Conservation (phyloP, 1,139 yeast genomes). For the Candida sp. region DNA sequence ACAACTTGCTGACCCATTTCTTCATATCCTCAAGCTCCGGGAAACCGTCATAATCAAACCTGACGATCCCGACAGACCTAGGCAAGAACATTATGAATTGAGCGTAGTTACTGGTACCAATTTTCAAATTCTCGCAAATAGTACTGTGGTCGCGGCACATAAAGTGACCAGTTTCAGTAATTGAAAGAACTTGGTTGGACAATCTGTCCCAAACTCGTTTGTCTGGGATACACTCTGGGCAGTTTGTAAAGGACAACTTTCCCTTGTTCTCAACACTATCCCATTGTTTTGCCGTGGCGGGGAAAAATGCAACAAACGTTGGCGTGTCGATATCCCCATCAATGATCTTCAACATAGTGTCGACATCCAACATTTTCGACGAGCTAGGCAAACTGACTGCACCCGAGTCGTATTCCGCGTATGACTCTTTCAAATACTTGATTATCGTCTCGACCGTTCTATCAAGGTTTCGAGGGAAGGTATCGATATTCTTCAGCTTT, state of each 20-base stretch:
- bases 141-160: slow-evolving; percentile 56
- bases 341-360: slow-evolving; percentile 41
- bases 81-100: slow-evolving; percentile 45
- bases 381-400: slow-evolving; percentile 41
- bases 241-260: slow-evolving; percentile 40
- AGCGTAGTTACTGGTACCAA: slow-evolving; percentile 24
- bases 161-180: slow-evolving; percentile 58
- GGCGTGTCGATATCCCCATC: slow-evolving; percentile 56
- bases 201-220: slow-evolving; percentile 62
- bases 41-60: slow-evolving; percentile 39
- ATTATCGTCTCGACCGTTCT: slow-evolving; percentile 53
- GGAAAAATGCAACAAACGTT: slow-evolving; percentile 66
- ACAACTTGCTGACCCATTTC: slow-evolving; percentile 33
- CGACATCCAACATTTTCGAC: slow-evolving; percentile 31
- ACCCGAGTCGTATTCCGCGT: slow-evolving; percentile 47
- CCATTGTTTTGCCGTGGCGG: slow-evolving; percentile 50
- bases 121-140: slow-evolving; percentile 50
- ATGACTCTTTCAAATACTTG: slow-evolving; percentile 57
- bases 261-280: slow-evolving; percentile 38
- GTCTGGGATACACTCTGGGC: slow-evolving; percentile 53
- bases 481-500: slow-evolving; percentile 39
- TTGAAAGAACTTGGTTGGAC: slow-evolving; percentile 49
- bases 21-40: slow-evolving; percentile 32
- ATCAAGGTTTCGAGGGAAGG: slow-evolving; percentile 50
- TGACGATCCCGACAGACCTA: slow-evolving; percentile 33